Evolutionary conservation across 208 protist genomes (phyloP).

Genomic region (Trypanosoma melophagium): DNA sequence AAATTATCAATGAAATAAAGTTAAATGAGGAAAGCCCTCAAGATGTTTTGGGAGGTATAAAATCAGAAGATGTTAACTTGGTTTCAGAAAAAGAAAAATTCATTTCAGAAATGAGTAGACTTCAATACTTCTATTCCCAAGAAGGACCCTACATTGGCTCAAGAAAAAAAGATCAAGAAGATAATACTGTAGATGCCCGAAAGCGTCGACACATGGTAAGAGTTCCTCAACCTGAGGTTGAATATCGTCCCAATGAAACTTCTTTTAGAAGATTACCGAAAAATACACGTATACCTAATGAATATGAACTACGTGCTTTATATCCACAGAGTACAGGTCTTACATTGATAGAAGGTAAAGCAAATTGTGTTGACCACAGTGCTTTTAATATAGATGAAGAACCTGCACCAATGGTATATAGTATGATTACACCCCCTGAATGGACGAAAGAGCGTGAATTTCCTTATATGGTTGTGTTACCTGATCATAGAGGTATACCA

Average conservation of each 20-base stretch:
- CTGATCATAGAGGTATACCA: constrained; percentile 70
- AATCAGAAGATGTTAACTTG: constrained; percentile 40
- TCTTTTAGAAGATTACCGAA: constrained; percentile 80
- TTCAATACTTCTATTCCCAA: constrained; percentile 80
- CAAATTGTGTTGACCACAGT: constrained; percentile 77
- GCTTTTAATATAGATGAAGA: constrained; percentile 69
- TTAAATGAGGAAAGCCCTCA: constrained; percentile 6
- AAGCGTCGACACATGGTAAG: constrained; percentile 59
- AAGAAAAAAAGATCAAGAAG: constrained; percentile 46
- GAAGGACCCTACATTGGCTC: constrained; percentile 82
- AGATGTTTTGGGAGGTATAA: constrained; percentile 23
- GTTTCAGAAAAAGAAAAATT: constrained; percentile 47
- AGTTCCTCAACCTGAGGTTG: constrained; percentile 67
- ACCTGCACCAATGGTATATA: constrained; percentile 69
- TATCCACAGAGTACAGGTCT: constrained; percentile 80
- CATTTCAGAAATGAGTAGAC: constrained; percentile 58
- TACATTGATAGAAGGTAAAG: constrained; percentile 63
- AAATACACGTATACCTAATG: constrained; percentile 69
- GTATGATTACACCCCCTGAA: constrained; percentile 67
- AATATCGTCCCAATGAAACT: constrained; percentile 74
- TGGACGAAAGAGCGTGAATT: constrained; percentile 60
- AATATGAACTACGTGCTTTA: constrained; percentile 77
- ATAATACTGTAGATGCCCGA: constrained; percentile 42
- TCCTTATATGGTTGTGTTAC: constrained; percentile 82
- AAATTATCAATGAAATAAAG: constrained; percentile 53